Evolutionary conservation across 2,329 filamentous ascomycete genomes (phyloP).

Genomic region (Fusarium aywerte): DNA sequence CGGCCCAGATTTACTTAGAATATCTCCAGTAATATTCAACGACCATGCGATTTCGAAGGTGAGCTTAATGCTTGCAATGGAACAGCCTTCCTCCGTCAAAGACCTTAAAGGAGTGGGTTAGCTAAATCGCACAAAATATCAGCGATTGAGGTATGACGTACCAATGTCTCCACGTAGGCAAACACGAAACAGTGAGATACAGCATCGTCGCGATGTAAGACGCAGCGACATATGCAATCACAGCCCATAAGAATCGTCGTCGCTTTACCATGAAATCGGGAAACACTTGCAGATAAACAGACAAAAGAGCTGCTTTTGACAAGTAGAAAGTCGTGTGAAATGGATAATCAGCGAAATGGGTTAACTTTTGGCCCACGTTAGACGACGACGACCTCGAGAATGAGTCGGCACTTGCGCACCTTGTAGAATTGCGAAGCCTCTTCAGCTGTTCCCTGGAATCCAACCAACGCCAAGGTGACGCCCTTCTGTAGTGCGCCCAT

Average conservation of each 20-base stretch:
- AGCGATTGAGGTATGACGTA: not conserved
- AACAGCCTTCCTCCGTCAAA: not conserved
- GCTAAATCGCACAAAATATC: not conserved
- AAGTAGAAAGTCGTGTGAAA: constrained; percentile 11
- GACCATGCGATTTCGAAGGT: constrained; percentile 16
- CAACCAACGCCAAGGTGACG: not conserved
- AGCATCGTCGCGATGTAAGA: not conserved
- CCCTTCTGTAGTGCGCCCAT: not conserved
- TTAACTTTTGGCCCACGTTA: not conserved
- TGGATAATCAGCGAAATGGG: not conserved
- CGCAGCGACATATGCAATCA: constrained; percentile 3
- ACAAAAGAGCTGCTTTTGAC: constrained; percentile 12
- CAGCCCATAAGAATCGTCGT: constrained; percentile 18
- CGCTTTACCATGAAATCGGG: constrained; percentile 23
- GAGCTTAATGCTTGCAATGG: not conserved
- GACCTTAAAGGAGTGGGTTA: not conserved
- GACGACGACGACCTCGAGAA: rapidly evolving
- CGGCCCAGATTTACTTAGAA: not conserved
- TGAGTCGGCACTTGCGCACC: not conserved
- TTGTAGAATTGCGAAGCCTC: constrained; percentile 10
- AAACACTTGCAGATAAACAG: constrained; percentile 24
- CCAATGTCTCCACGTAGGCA: constrained; percentile 15
- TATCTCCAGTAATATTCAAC: constrained; percentile 14
- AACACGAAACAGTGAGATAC: not conserved
- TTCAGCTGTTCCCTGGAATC: not conserved